phyloP scores from a whole-genome alignment of 768 basidiomycete genomes.

The Phlebiopsis gigantea region DNA sequence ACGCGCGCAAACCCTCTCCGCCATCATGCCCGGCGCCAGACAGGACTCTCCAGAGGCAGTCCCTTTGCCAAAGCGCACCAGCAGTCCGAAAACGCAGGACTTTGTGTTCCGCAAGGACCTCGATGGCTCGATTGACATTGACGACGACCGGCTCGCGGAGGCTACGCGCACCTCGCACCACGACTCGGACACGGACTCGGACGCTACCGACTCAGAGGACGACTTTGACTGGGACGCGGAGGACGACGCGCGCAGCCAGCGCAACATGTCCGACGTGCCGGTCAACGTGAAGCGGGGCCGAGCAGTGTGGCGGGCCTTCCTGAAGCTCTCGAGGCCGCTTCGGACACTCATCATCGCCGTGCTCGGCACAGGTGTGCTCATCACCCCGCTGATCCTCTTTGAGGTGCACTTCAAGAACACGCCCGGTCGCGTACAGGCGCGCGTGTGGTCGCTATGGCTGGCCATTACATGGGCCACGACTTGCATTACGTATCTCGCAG shows the following conservation, averaged over 20 bases:
- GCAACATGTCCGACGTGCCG: conserved; percentile 18
- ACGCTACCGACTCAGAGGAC: conserved; percentile 47
- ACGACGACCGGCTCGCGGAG: conserved; percentile 19
- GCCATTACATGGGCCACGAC: conserved; percentile 60
- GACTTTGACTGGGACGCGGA: conserved; percentile 76
- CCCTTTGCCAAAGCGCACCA: conserved; percentile 5
- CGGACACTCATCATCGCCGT: conserved; percentile 53
- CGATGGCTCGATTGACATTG: conserved; percentile 6
- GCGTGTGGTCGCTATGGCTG: conserved; percentile 65
- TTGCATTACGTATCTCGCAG: conserved; percentile 56
- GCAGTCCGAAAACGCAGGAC: conserved; percentile 9
- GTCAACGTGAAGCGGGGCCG: conserved; percentile 57
- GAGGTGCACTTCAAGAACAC: conserved; percentile 52
- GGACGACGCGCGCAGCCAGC: conserved; percentile 33
- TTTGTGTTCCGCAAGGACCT: conserved; percentile 1
- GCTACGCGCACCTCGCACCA: conserved; percentile 7
- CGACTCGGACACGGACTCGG: conserved; percentile 14
- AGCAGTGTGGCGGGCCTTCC: conserved; percentile 56
- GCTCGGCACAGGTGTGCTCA: conserved; percentile 58
- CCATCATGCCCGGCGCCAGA: neutral
- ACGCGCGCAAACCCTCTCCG: neutral
- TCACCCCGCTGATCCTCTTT: conserved; percentile 67
- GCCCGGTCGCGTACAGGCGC: conserved; percentile 47
- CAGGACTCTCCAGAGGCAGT: conserved; percentile 9
- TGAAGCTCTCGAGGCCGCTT: conserved; percentile 57